A percentile compares a stretch with the other conserved stretches of the same genome.
phyloP scores from a whole-genome alignment of 73 alveolate genomes.

The Tetrahymena malaccensis region DNA sequence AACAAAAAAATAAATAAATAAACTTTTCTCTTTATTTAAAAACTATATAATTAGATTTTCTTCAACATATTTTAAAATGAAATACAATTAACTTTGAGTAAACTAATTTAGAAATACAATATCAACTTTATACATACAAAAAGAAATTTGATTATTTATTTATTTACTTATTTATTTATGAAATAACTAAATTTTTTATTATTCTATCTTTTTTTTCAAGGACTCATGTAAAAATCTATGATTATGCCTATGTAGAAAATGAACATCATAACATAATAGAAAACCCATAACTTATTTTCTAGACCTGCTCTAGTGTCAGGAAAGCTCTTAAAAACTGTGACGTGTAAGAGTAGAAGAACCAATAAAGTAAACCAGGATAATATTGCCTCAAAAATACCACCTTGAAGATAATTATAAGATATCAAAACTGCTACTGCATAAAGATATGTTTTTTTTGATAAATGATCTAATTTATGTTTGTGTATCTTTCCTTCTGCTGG shows the following conservation, averaged over 20 bases:
- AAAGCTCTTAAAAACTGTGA: background rate
- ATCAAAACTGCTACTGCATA: background rate
- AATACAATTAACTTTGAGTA: no score
- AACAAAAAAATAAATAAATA: no score
- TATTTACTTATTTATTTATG: background rate
- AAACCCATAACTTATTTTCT: background rate
- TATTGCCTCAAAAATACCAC: background rate
- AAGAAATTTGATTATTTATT: background rate
- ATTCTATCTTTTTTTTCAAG: background rate
- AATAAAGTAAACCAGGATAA: background rate
- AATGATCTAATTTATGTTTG: background rate
- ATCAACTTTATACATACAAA: background rate
- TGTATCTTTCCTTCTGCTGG: background rate
- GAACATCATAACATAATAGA: background rate
- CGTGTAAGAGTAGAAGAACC: background rate
- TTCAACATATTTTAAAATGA: no score
- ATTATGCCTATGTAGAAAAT: background rate
- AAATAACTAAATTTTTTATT: background rate
- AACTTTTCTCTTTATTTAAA: background rate
- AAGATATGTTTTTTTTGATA: background rate
- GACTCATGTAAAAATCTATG: background rate
- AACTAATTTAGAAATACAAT: background rate
- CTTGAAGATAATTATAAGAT: background rate
- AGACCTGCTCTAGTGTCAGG: background rate
- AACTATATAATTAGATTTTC: background rate